These are phyloP conservation scores for Tuber borchii DNA, from an alignment of 495 filamentous ascomycete species.

Conservation along the genomic window DNA sequence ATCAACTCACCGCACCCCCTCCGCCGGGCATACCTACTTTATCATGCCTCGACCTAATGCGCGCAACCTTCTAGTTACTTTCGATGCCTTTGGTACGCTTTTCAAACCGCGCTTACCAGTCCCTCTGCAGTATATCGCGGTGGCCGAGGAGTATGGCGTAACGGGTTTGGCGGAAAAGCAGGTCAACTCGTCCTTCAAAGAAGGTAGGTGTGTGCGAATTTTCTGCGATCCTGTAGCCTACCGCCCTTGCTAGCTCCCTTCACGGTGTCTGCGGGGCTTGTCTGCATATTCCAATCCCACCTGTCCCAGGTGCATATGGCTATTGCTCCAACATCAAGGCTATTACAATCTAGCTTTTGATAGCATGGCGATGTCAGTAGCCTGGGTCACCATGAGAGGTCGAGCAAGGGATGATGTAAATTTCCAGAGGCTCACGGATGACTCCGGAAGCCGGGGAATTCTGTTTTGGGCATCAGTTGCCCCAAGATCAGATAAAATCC, in stretches of 20 bases:
- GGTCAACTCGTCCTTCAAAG: constrained; percentile 43
- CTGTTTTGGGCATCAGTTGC: not conserved
- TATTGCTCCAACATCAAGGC: not conserved
- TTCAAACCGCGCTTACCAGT: constrained; percentile 59
- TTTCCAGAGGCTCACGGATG: not conserved
- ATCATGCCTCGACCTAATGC: constrained; percentile 14
- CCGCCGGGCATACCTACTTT: not conserved
- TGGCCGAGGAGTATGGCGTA: constrained; percentile 56
- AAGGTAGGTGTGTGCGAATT: constrained; percentile 28
- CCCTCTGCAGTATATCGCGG: constrained; percentile 55
- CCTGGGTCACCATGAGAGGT: not conserved
- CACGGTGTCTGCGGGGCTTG: not conserved
- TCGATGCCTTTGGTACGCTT: constrained; percentile 74
- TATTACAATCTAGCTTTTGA: not conserved
- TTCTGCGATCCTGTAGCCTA: not conserved
- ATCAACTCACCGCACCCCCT: constrained; percentile 10
- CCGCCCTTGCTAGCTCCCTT: not conserved
- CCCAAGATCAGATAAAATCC: not conserved
- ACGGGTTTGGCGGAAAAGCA: constrained; percentile 40
- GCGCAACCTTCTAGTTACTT: constrained; percentile 40
- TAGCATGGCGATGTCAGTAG: not conserved
- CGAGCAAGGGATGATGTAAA: not conserved
- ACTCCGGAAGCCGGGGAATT: not conserved
- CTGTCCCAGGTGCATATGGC: not conserved
- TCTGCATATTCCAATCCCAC: not conserved